Evolutionary conservation across 306 rosid genomes (phyloP).

Genomic region (Styphnolobium japonicum): DNA sequence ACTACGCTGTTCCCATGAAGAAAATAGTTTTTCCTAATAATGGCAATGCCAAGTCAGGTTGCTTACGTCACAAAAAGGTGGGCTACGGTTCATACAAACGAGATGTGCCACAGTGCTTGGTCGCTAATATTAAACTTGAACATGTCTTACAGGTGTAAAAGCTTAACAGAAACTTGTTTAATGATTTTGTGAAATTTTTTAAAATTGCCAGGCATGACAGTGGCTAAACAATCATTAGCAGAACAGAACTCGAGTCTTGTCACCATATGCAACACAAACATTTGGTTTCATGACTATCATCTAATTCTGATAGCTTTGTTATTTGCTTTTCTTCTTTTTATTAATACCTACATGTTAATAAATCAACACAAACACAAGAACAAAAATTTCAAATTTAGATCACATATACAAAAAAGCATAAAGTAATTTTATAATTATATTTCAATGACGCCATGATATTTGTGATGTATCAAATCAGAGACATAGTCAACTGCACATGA

Average conservation of each 20-base stretch:
- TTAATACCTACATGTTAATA: too few species aligned
- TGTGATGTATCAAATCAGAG: not conserved
- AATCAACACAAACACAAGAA: too few species aligned
- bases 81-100: not conserved
- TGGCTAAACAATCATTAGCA: not conserved
- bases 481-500: not conserved
- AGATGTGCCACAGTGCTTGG: not conserved
- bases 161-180: not conserved
- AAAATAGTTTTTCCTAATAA: not conserved
- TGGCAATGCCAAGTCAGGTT: not conserved
- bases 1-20: not conserved
- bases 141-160: not conserved
- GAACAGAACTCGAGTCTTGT: not conserved
- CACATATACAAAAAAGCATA: not conserved
- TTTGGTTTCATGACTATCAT: not conserved
- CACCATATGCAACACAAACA: not conserved
- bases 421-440: not conserved
- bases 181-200: not conserved
- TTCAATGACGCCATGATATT: not conserved
- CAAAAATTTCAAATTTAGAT: not conserved
- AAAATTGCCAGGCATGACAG: not conserved
- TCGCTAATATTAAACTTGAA: not conserved
- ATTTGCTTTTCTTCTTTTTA: not conserved
- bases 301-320: not conserved
- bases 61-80: not conserved